Evolutionary conservation across 2,329 filamentous ascomycete genomes (phyloP).

Genomic region (Fusarium proliferatum): DNA sequence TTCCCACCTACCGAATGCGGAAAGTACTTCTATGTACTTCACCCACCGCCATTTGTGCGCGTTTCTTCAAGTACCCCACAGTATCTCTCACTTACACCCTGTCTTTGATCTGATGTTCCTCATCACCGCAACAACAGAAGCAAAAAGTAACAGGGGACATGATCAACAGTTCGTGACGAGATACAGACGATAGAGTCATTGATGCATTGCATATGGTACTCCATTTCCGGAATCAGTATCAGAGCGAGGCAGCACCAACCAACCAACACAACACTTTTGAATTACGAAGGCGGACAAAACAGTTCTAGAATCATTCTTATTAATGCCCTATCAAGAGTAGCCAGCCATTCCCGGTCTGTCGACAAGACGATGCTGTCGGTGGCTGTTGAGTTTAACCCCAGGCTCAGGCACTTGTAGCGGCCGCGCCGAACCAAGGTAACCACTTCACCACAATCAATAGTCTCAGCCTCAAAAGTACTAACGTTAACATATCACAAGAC

Average conservation of each 20-base stretch:
- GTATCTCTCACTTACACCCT: constrained; percentile 34
- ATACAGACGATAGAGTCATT: background rate
- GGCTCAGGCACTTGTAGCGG: constrained; percentile 22
- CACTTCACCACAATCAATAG: constrained; percentile 27
- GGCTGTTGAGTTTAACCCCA: constrained; percentile 27
- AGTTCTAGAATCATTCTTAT: constrained; percentile 13
- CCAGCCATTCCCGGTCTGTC: constrained; percentile 6
- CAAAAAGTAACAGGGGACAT: background rate
- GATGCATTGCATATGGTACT: background rate
- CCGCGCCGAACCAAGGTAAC: constrained; percentile 18
- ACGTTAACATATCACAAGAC: background rate
- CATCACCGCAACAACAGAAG: constrained; percentile 37
- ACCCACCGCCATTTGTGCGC: background rate
- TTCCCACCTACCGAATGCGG: constrained; percentile 35
- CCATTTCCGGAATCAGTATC: background rate
- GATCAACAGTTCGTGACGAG: background rate
- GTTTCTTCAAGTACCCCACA: background rate
- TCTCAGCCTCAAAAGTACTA: constrained; percentile 1
- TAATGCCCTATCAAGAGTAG: background rate
- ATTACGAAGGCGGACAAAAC: background rate
- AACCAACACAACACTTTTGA: background rate
- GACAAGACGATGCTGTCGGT: constrained; percentile 9
- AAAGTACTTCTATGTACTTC: constrained; percentile 14
- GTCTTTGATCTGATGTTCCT: constrained; percentile 21
- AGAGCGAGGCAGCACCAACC: background rate